A percentile compares a stretch with the other conserved stretches of the same genome.
phyloP scores from a whole-genome alignment of 1,284 basidiomycete species.

The Chondrostereum purpureum region DNA sequence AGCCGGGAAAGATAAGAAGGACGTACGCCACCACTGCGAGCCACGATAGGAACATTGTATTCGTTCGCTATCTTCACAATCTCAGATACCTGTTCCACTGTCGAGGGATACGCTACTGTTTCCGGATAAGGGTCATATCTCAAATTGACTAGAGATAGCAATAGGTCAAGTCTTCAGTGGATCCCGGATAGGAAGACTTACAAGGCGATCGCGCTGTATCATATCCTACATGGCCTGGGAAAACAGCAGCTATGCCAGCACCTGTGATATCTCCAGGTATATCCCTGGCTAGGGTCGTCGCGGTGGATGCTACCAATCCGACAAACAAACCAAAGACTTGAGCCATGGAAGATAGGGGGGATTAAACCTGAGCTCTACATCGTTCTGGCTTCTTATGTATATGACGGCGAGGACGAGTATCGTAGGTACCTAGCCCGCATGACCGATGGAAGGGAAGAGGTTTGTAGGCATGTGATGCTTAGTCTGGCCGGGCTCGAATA shows the following conservation, averaged over 20 bases:
- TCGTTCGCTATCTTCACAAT: constrained; percentile 18
- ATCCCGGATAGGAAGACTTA: background rate
- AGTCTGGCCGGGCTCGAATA: no score
- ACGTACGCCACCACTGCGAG: constrained; percentile 9
- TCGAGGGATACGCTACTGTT: constrained; percentile 9
- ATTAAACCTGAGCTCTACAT: no score
- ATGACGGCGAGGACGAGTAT: no score
- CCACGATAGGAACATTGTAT: constrained; percentile 5
- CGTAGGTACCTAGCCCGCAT: no score
- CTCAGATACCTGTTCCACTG: constrained; percentile 25
- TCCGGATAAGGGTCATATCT: constrained; percentile 6
- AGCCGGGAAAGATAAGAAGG: background rate
- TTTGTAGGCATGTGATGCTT: no score
- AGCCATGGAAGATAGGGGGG: no score
- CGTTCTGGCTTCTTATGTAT: no score
- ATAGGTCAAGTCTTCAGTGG: background rate
- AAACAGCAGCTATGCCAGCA: background rate
- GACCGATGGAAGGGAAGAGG: no score
- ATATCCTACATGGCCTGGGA: background rate
- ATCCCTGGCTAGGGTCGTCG: background rate
- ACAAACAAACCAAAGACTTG: no score
- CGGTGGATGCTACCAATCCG: no score
- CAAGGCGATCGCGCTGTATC: background rate
- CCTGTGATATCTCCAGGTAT: background rate
- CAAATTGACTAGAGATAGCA: constrained; percentile 4